phyloP scores from a whole-genome alignment of 345 rosid genomes.

The Ceriops zippeliana region DNA sequence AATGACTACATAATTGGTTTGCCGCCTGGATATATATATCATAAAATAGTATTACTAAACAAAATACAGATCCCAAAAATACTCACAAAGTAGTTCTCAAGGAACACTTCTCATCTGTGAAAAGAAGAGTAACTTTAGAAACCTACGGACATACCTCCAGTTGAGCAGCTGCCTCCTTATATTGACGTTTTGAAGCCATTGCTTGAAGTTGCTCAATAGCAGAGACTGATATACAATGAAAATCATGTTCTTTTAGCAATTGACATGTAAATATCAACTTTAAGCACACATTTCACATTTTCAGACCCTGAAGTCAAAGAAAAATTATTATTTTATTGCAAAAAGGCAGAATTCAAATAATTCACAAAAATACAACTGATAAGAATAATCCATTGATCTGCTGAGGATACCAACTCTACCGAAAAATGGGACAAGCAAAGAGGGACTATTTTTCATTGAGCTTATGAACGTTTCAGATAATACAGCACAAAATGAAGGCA shows the following conservation, averaged over 20 bases:
- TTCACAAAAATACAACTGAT: too few relatives aligned
- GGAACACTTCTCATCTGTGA: not conserved
- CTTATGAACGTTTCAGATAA: too few relatives aligned
- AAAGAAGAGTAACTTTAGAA: not conserved
- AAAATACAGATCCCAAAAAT: not conserved
- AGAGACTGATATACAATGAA: conserved; percentile 59
- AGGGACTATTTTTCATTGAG: too few relatives aligned
- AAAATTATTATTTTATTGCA: not conserved
- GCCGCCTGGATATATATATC: conserved; percentile 74
- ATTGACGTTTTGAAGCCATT: conserved; percentile 96
- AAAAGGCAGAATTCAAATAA: not conserved
- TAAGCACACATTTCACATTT: not conserved
- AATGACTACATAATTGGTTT: conserved; percentile 93
- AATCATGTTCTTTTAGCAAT: conserved; percentile 20
- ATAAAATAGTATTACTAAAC: conserved; percentile 18
- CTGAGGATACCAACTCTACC: too few relatives aligned
- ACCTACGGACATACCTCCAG: conserved; percentile 63
- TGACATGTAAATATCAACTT: conserved; percentile 2
- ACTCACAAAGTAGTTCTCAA: not conserved
- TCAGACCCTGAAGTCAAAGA: not conserved
- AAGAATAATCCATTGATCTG: too few relatives aligned
- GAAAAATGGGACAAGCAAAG: too few relatives aligned
- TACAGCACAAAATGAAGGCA: too few relatives aligned
- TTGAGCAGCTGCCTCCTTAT: conserved; percentile 98
- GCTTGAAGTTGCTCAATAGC: conserved; percentile 98